Conservation (phyloP, 2,329 filamentous ascomycete genomes). For the Neofusicoccum cordaticola region DNA sequence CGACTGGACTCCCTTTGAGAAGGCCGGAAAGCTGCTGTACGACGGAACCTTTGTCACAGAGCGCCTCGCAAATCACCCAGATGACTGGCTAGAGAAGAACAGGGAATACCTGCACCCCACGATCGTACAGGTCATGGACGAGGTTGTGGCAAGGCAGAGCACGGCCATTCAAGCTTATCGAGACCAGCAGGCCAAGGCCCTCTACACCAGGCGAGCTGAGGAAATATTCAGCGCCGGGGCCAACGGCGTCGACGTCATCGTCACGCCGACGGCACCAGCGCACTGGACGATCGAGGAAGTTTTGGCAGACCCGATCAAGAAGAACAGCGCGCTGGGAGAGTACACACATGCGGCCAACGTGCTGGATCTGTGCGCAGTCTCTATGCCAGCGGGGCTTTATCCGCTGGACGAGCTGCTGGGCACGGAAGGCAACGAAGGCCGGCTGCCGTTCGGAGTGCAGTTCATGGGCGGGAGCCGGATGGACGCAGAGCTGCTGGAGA, state of each 20-base stretch:
- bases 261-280: slow-evolving; percentile 54
- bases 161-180: slow-evolving; percentile 33
- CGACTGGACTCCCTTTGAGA: slow-evolving; percentile 45
- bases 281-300: slow-evolving; percentile 54
- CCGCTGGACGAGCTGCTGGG: slow-evolving; percentile 28
- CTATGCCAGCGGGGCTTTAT: slow-evolving; percentile 50
- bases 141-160: slow-evolving; percentile 27
- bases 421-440: slow-evolving; percentile 24
- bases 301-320: slow-evolving; percentile 49
- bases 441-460: slow-evolving; percentile 42
- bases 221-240: slow-evolving; percentile 29
- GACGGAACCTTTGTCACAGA: slow-evolving; percentile 58
- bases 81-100: slow-evolving; percentile 31
- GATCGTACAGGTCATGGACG: slow-evolving; percentile 43
- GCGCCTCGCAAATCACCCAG: slow-evolving; percentile 43
- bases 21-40: slow-evolving; percentile 55
- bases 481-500: slow-evolving; percentile 41
- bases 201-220: slow-evolving; percentile 32
- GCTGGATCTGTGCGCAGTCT: slow-evolving; percentile 48
- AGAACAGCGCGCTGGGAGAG: slow-evolving; percentile 48
- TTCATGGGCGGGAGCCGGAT: slow-evolving; percentile 37
- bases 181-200: slow-evolving; percentile 31
- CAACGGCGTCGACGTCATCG: slow-evolving; percentile 30
- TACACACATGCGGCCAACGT: slow-evolving; percentile 64
- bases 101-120: slow-evolving; percentile 49